Percentiles rank a stretch among this genome's conserved stretches.
phyloP scores from a whole-genome alignment of 305 asterid species.

The Fraxinus floribunda region DNA sequence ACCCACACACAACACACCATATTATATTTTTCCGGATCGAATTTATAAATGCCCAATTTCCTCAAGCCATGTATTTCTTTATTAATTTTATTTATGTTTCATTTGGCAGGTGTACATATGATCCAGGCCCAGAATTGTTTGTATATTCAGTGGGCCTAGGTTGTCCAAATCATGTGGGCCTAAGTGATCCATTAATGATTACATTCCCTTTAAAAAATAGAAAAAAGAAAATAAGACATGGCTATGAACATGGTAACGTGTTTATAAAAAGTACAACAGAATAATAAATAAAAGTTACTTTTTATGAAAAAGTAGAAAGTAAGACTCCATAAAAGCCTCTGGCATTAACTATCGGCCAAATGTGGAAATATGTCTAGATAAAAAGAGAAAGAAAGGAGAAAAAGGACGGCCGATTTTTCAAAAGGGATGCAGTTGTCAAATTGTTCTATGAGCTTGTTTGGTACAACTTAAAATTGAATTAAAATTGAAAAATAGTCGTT shows the following conservation, averaged over 20 bases:
- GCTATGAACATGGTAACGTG: neutral
- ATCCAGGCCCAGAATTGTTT: slow-evolving; percentile 24
- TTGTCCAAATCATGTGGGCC: slow-evolving; percentile 23
- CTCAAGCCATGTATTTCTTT: slow-evolving; percentile 21
- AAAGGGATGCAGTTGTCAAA: too few species aligned
- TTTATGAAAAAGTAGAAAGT: neutral
- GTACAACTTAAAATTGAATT: too few species aligned
- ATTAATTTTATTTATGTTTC: slow-evolving; percentile 15
- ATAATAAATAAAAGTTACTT: neutral
- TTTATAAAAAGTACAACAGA: neutral
- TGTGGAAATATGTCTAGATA: too few species aligned
- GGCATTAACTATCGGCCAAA: neutral
- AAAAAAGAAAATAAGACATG: neutral
- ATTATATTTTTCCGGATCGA: neutral
- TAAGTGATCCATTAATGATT: neutral
- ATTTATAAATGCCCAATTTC: neutral
- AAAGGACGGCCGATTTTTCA: too few species aligned
- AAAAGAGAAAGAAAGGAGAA: too few species aligned
- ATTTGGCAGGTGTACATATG: slow-evolving; percentile 24
- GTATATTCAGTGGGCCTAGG: slow-evolving; percentile 23
- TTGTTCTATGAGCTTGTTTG: too few species aligned
- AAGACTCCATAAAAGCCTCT: neutral
- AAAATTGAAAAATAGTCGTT: too few species aligned
- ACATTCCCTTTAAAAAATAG: neutral
- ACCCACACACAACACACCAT: slow-evolving; percentile 23